Base-by-base conservation (phyloP, 192 early-diverging fungal genomes). In the Podila horticola region DNA sequence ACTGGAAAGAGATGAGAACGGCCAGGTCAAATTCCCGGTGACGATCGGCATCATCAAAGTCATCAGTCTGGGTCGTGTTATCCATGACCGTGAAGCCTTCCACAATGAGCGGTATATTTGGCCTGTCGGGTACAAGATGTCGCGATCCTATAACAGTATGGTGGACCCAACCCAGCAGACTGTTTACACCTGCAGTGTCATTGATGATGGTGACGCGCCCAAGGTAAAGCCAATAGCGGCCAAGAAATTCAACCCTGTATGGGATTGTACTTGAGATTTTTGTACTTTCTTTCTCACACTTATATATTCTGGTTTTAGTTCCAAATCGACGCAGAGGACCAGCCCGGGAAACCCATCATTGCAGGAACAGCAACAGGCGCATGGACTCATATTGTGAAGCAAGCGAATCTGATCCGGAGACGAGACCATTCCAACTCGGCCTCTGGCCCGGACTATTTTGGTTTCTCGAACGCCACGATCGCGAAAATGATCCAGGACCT, bases 61-160 rank as follows among this genome's bases (percentile, higher is more conserved):
- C 24, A 72, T 90, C 19, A 69, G 67, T 64, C 85, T 96, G 19
- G 97, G 97, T n/a, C 71, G 65, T 19, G 90, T 98, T 29, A 87
- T 94, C 5, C 88, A 85, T 72, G 93, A 96, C 69, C 87, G 92
- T 13, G 87, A 91, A 50, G 85, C 88, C 1, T 98, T 93, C 74
- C 96, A 98, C 67, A 95, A 88, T 67, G 95, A 97, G 71, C 88
- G 95, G 17, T 96, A 98, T 72, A 97, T 98, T 49, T 98, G 89
- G 86, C 97, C 97, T 1, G 92, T 97, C 4, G 96, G 97, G 10
- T 98, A 95, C 83, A 91, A 63, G 29, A 63, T 76, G 58, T 50
- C 48, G 68, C 83, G 89, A 67, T 83, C 83, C 8, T 90, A 90
- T 60, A 82, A 85, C 57, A 88, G 87, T 63, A 90, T 90, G 89